Percentiles rank a stretch among this genome's conserved stretches.
phyloP scores from a whole-genome alignment of 805 yeast genomes.

The Metschnikowia lunata region DNA sequence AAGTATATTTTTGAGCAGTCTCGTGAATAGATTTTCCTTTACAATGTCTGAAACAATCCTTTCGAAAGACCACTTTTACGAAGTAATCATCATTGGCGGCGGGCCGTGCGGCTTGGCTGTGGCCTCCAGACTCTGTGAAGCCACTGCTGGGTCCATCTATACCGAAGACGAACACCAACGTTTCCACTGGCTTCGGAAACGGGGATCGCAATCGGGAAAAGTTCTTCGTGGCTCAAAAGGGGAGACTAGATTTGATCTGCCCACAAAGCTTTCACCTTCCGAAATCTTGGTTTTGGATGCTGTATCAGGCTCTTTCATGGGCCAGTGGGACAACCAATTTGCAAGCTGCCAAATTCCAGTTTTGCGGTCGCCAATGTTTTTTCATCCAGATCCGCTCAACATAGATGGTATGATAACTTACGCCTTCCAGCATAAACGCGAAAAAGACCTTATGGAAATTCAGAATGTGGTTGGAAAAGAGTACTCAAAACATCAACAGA shows the following conservation, averaged over 20 bases:
- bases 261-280: constrained; percentile 12
- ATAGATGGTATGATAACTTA: constrained; percentile 41
- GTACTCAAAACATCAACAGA: constrained; percentile 39
- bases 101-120: constrained; percentile 44
- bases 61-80: constrained; percentile 23
- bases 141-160: constrained; percentile 38
- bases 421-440: constrained; percentile 30
- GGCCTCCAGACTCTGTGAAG: constrained; percentile 40
- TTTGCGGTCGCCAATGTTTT: constrained; percentile 45
- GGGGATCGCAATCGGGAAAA: constrained; percentile 25
- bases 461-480: constrained; percentile 43
- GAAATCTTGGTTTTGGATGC: constrained; percentile 38
- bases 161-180: constrained; percentile 47
- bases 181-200: constrained; percentile 40
- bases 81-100: constrained; percentile 42
- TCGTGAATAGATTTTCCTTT: not conserved
- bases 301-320: constrained; percentile 29
- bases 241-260: constrained; percentile 14
- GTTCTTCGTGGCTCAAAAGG: constrained; percentile 11
- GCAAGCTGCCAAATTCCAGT: constrained; percentile 38
- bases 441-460: constrained; percentile 38
- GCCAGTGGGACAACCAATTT: constrained; percentile 44
- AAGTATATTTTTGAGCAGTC: not conserved
- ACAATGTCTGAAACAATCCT: not conserved
- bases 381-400: constrained; percentile 43